phyloP scores from a whole-genome alignment of 768 basidiomycete genomes.

The Tylopilus intermedius region DNA sequence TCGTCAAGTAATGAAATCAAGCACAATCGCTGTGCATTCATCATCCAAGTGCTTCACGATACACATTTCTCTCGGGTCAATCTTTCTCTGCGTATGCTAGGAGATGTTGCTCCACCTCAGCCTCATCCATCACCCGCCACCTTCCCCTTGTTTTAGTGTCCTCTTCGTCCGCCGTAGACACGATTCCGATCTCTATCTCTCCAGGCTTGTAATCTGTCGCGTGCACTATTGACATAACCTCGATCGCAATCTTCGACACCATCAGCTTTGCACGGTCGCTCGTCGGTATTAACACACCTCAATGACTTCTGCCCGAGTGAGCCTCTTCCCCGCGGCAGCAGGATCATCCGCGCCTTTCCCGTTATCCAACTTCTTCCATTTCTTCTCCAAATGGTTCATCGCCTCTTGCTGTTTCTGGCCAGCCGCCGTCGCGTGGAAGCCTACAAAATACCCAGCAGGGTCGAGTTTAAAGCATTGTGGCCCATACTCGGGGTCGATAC shows the following conservation, averaged over 20 bases:
- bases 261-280: background rate
- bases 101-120: slow-evolving; percentile 74
- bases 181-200: slow-evolving; percentile 95
- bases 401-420: slow-evolving; percentile 98
- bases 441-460: slow-evolving; percentile 97
- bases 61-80: slow-evolving; percentile 33
- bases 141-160: slow-evolving; percentile 61
- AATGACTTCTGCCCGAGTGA: slow-evolving; percentile 76
- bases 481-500: slow-evolving; percentile 82
- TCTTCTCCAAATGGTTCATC: slow-evolving; percentile 97
- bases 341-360: slow-evolving; percentile 78
- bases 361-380: slow-evolving; percentile 91
- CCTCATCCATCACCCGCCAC: slow-evolving; percentile 77
- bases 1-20: no score
- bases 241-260: slow-evolving; percentile 74
- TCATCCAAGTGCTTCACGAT: background rate
- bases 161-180: slow-evolving; percentile 73
- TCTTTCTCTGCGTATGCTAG: slow-evolving; percentile 89
- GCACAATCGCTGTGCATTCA: no score
- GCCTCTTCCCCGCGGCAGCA: slow-evolving; percentile 63
- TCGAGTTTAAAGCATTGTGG: slow-evolving; percentile 99
- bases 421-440: slow-evolving; percentile 94
- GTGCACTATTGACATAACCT: slow-evolving; percentile 89
- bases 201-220: slow-evolving; percentile 93
- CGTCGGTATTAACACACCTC: slow-evolving; percentile 56